These are phyloP conservation scores for Chrysosphaeria jannelii DNA, from an alignment of 2,329 filamentous ascomycete species.

Conservation along the genomic window DNA sequence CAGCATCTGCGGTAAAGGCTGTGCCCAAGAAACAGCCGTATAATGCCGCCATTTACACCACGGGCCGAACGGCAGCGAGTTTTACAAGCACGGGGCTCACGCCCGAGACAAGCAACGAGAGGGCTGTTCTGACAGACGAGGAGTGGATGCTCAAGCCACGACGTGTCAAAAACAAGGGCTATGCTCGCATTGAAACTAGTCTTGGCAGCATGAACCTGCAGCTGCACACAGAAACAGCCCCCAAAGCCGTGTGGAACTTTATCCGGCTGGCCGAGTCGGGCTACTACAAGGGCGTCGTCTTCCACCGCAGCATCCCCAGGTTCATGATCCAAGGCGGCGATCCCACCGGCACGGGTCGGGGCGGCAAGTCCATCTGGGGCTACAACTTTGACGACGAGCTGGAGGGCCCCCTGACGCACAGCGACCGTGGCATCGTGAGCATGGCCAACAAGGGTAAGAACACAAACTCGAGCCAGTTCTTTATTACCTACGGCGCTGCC, in stretches of 20 bases:
- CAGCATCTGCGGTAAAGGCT: not conserved
- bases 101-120: slow-evolving; percentile 63
- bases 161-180: slow-evolving; percentile 69
- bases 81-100: slow-evolving; percentile 89
- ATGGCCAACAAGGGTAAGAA: slow-evolving; percentile 99
- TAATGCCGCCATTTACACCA: slow-evolving; percentile 76
- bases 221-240: slow-evolving; percentile 68
- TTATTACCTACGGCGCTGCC: slow-evolving; percentile 63
- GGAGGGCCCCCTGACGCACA: slow-evolving; percentile 65
- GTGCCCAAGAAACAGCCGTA: slow-evolving; percentile 14
- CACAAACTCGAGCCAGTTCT: slow-evolving; percentile 85
- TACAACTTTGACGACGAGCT: slow-evolving; percentile 88
- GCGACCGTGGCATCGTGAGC: slow-evolving; percentile 45
- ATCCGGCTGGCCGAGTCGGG: slow-evolving; percentile 62
- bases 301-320: slow-evolving; percentile 79
- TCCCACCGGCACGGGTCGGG: slow-evolving; percentile 68
- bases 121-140: slow-evolving; percentile 69
- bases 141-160: slow-evolving; percentile 89
- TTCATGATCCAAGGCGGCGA: slow-evolving; percentile 99
- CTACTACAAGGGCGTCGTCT: slow-evolving; percentile 59
- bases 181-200: slow-evolving; percentile 67
- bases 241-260: slow-evolving; percentile 93
- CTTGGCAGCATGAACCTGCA: slow-evolving; percentile 67
- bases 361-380: slow-evolving; percentile 76
- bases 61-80: slow-evolving; percentile 66